Evolutionary conservation across 1,284 basidiomycete species (phyloP), one percentile per base, ranked within the genome.

Genomic region (Sutorius eximius): DNA sequence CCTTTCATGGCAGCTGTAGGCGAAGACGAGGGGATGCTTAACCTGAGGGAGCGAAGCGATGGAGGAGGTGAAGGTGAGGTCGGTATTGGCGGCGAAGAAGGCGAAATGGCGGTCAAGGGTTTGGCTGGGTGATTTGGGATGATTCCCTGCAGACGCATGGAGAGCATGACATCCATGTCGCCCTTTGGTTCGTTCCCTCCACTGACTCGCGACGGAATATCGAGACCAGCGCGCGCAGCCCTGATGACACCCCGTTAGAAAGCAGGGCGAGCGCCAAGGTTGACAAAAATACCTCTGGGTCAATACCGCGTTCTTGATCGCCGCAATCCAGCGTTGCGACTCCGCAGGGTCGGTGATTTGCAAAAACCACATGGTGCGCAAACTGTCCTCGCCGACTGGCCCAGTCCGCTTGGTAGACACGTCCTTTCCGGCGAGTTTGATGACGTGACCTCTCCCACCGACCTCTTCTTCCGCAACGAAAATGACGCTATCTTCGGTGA

Each of bases 81-180:
- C 52, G 75, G 73, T 24, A 69, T 40, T 55, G 62, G 41, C 32
- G 56, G 57, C 49, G 55, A 55, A 10, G 54, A 45, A 10, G 59
- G 30, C 13, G 64, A 49, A 55, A 33, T 58, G 30, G 52, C 29
- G 44, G 59, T 51, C 3, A 62, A 57, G 30, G 53, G 40, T 46
- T 65, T 55, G 34, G 51, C 50, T 49, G 61, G 66, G 44, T 52
- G 73, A 56, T 47, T 70, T 64, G 71, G 66, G 45, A 81, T 73
- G 38, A 83, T 74, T 15, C 81, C 82, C 60, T 86, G 86, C 24
- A 82, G 79, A 38, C 84, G 84, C 76, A 90, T 87, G n/a, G 86
- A 86, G 32, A 90, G 75, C 81, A 89, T 86, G 47, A 89, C 88
- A 66, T 90, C 87, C 74, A 90, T 80, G 64, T 90, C 87, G 5